These are phyloP conservation scores for Mollisia scopiformis DNA, from an alignment of 2,329 filamentous ascomycete genomes.

Conservation along the genomic window DNA sequence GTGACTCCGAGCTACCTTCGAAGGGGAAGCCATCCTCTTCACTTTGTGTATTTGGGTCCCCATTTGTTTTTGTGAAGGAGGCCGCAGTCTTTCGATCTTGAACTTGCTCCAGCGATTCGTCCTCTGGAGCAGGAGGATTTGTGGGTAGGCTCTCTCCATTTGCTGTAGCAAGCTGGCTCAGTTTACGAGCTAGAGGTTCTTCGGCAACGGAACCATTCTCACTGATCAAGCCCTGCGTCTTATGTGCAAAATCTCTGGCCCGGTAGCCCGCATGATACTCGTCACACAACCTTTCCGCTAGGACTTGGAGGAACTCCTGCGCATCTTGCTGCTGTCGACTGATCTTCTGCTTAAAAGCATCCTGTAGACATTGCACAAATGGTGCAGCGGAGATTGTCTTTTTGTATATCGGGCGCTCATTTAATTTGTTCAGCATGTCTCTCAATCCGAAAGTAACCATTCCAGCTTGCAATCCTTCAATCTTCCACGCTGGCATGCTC, in stretches of 20 bases:
- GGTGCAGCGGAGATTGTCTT: slow-evolving; percentile 90
- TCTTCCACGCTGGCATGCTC: slow-evolving; percentile 59
- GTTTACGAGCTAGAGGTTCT: slow-evolving; percentile 5
- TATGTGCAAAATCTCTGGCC: slow-evolving; percentile 63
- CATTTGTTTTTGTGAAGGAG: slow-evolving; percentile 2
- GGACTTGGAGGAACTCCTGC: slow-evolving; percentile 94
- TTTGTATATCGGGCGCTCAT: slow-evolving; percentile 89
- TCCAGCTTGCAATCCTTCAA: slow-evolving; percentile 74
- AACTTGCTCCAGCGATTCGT: background rate
- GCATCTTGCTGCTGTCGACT: slow-evolving; percentile 96
- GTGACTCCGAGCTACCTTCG: slow-evolving; percentile 90
- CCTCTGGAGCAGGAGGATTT: background rate
- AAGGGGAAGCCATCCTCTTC: slow-evolving; percentile 82
- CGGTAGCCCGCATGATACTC: slow-evolving; percentile 87
- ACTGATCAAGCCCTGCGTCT: slow-evolving; percentile 12
- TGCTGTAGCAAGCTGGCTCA: slow-evolving; percentile 13
- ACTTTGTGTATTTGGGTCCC: slow-evolving; percentile 5
- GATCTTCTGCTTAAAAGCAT: slow-evolving; percentile 86
- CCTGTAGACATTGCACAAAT: slow-evolving; percentile 83
- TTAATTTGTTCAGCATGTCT: slow-evolving; percentile 87
- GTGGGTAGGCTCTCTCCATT: slow-evolving; percentile 1
- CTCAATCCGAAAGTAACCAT: slow-evolving; percentile 87
- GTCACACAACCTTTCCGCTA: slow-evolving; percentile 88
- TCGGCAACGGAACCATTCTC: slow-evolving; percentile 6
- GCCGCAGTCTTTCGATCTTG: slow-evolving; percentile 1